A percentile compares a stretch with the other conserved stretches of the same genome.
phyloP scores from a whole-genome alignment of 140 eudicot species.

The Oenanthe javanica region DNA sequence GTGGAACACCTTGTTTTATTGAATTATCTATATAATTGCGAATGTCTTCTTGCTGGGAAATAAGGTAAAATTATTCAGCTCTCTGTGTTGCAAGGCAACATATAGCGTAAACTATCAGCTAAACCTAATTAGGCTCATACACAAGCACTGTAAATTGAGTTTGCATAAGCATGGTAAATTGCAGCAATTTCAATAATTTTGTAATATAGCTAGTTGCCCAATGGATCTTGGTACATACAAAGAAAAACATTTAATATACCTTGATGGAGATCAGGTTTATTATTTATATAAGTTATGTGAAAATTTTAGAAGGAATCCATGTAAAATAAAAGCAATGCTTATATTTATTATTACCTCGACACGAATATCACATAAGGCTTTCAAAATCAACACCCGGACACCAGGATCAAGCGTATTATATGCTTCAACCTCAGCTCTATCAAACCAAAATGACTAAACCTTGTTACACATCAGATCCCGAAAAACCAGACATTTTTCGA shows the following conservation, averaged over 20 bases:
- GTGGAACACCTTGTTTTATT: slow-evolving; percentile 67
- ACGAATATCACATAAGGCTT: slow-evolving; percentile 95
- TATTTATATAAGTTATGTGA: background rate
- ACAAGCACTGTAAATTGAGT: background rate
- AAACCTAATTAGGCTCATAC: background rate
- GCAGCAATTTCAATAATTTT: background rate
- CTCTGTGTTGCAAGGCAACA: background rate
- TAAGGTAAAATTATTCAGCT: slow-evolving; percentile 6
- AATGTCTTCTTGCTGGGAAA: slow-evolving; percentile 94
- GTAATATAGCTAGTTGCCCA: background rate
- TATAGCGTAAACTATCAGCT: background rate
- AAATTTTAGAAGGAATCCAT: background rate
- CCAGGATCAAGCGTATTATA: slow-evolving; percentile 78
- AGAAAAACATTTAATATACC: background rate
- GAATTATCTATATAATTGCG: slow-evolving; percentile 79
- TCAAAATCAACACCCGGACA: slow-evolving; percentile 80
- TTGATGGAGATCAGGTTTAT: background rate
- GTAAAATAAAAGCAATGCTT: background rate
- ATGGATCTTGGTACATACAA: background rate
- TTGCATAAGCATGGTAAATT: background rate
- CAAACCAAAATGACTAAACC: slow-evolving; percentile 17
- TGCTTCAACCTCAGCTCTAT: slow-evolving; percentile 80
- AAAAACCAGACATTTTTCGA: background rate
- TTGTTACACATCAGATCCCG: slow-evolving; percentile 5
- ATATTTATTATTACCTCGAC: slow-evolving; percentile 63